Evolutionary conservation across 2,329 filamentous ascomycete genomes (phyloP), one percentile per base, ranked within the genome.

Genomic region (Fusarium falciforme): DNA sequence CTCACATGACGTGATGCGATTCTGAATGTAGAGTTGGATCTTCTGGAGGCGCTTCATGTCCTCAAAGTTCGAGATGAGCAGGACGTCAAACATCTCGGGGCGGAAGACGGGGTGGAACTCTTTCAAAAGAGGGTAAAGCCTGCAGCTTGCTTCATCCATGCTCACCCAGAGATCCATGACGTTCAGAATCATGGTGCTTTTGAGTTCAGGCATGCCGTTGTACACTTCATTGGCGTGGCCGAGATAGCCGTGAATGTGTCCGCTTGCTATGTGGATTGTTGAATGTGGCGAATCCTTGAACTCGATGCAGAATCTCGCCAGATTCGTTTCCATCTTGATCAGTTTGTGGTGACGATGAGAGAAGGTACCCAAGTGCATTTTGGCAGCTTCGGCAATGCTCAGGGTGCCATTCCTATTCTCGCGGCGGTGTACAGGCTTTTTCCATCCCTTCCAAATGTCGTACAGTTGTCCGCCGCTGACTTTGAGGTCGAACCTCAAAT

Each of bases 141-240:
- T 33, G 61, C 76, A 78, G 2, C 67, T 62, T 31, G 62, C 70
- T 22, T 66, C 47, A 47, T 78, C 76, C 67, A 78, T 77, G 25
- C 35, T 55, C 9, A 70, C 63, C 76, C 76, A 78, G 5, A 78
- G 67, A 14, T 75, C 76, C 76, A 78, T 77, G 47, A 77, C 49
- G 12, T 66, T 71, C 16, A 78, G 54, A 2, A 78, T 74, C 62
- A 78, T 52, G 5, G 61, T 63, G 10, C 76, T 78, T 12, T 73
- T 71, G 31, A 77, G 70, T 27, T 77, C 71, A 2, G 73, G 71
- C 22, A 69, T 75, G 16, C 67, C 49, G 4, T 62, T 22, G 10
- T 76, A 76, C n/a, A 42, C 35, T 27, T 36, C 20, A 10, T 35
- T 60, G 10, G 72, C 64, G 6, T 63, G 47, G 1, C 40, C 22